A percentile compares a stretch with the other conserved stretches of the same genome.
Conservation (phyloP, 768 basidiomycete genomes). For the Rhodotorula babjevae region DNA sequence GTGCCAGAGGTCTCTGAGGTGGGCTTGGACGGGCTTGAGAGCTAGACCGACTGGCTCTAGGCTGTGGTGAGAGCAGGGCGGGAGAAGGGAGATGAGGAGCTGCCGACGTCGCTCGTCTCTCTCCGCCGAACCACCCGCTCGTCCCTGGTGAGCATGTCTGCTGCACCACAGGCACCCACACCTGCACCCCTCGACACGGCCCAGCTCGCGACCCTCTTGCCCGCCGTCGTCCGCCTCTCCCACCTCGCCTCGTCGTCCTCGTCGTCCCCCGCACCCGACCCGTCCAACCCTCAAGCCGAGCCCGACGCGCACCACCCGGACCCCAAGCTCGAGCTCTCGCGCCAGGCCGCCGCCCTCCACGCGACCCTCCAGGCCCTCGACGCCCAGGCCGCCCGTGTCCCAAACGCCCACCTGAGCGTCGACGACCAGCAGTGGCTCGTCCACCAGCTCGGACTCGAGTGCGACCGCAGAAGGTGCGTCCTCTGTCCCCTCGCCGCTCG, state of each 20-base stretch:
- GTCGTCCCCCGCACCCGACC: background rate
- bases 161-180: too few relatives aligned
- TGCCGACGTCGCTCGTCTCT: too few relatives aligned
- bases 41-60: too few relatives aligned
- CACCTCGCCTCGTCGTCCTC: background rate
- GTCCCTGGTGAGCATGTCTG: too few relatives aligned
- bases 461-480: slow-evolving; percentile 1
- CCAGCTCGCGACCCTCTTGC: slow-evolving; percentile 5
- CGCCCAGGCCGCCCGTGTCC: background rate
- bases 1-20: too few relatives aligned
- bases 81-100: too few relatives aligned
- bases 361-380: background rate
- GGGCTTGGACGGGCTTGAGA: too few relatives aligned
- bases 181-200: slow-evolving; percentile 2
- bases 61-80: too few relatives aligned
- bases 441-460: slow-evolving; percentile 7
- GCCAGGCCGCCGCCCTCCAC: slow-evolving; percentile 16
- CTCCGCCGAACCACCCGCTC: too few relatives aligned
- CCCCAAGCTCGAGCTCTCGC: slow-evolving; percentile 20
- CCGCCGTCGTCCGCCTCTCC: slow-evolving; percentile 1
- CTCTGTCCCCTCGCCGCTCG: background rate
- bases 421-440: slow-evolving; percentile 33
- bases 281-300: too few relatives aligned
- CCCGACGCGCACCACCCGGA: too few relatives aligned
- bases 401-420: slow-evolving; percentile 16